phyloP scores from a whole-genome alignment of 2,329 filamentous ascomycete genomes.

The Pyrenophora tritici-repentis region DNA sequence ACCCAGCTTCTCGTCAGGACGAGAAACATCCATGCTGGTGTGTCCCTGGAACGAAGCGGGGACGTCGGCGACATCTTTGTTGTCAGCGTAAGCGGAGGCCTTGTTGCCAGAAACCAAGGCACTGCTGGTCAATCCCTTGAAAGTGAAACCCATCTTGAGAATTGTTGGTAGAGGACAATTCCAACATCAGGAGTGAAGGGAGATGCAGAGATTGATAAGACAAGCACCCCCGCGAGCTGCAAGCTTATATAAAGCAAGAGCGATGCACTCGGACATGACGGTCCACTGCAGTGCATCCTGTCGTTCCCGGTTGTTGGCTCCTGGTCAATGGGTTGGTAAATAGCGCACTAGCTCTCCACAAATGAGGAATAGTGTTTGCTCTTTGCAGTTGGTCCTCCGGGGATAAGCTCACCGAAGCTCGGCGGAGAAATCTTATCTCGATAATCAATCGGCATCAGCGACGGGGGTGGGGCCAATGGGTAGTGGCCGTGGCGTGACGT shows the following conservation, averaged over 20 bases:
- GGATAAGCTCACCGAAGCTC: conserved; percentile 29
- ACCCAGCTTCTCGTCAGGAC: conserved; percentile 36
- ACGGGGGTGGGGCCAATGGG: conserved; percentile 18
- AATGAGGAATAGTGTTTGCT: conserved; percentile 17
- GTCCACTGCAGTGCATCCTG: conserved; percentile 11
- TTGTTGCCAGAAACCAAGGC: conserved; percentile 30
- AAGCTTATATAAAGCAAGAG: conserved; percentile 26
- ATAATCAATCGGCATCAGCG: conserved; percentile 29
- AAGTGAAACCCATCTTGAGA: conserved; percentile 38
- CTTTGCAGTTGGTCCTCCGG: conserved; percentile 17
- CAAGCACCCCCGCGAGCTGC: conserved; percentile 18
- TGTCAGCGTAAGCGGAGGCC: conserved; percentile 16
- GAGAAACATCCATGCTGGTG: conserved; percentile 32
- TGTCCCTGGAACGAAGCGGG: conserved; percentile 36
- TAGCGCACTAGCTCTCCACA: conserved; percentile 16
- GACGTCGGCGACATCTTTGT: conserved; percentile 36
- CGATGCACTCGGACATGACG: conserved; percentile 10
- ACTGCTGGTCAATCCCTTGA: conserved; percentile 38
- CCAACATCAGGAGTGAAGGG: conserved; percentile 7
- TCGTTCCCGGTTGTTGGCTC: conserved; percentile 18
- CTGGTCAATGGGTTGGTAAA: conserved; percentile 16
- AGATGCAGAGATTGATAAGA: conserved; percentile 36
- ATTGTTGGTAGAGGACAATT: background rate
- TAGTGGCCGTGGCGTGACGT: conserved; percentile 1
- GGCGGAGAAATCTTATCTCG: conserved; percentile 34